Evolutionary conservation across 2,329 filamentous ascomycete species (phyloP).

Genomic region (Pseudogymnoascus sp.): DNA sequence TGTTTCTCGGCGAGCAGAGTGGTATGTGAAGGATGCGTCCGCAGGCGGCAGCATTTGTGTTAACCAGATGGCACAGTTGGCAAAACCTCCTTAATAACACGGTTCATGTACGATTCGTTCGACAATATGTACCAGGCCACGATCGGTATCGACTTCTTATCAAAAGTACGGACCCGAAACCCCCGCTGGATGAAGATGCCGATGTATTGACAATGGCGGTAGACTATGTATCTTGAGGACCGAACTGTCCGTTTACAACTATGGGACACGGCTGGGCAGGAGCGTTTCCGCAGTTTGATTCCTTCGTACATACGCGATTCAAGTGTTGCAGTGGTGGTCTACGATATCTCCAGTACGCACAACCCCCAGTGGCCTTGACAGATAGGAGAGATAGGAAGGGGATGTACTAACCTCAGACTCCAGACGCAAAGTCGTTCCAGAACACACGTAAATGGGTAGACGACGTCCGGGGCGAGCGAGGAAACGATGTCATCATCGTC

Average conservation of each 20-base stretch:
- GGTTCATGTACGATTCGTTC: slow-evolving; percentile 99
- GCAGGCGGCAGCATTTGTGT: slow-evolving; percentile 17
- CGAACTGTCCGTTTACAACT: slow-evolving; percentile 93
- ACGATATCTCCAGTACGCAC: slow-evolving; percentile 80
- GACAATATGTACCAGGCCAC: slow-evolving; percentile 99
- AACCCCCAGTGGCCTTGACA: background rate
- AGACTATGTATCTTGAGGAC: slow-evolving; percentile 99
- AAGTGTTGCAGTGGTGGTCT: slow-evolving; percentile 94
- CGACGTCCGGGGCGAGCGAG: slow-evolving; percentile 90
- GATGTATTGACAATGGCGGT: slow-evolving; percentile 9
- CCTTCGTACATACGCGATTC: slow-evolving; percentile 98
- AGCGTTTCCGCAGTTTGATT: slow-evolving; percentile 92
- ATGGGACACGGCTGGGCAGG: slow-evolving; percentile 97
- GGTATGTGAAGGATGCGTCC: slow-evolving; percentile 51
- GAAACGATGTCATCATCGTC: slow-evolving; percentile 98
- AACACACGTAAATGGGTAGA: slow-evolving; percentile 99
- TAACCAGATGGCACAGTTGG: slow-evolving; percentile 57
- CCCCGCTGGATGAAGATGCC: slow-evolving; percentile 16
- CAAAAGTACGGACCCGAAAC: slow-evolving; percentile 59
- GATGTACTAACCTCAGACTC: slow-evolving; percentile 17
- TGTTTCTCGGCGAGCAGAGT: slow-evolving; percentile 97
- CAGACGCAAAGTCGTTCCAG: slow-evolving; percentile 90
- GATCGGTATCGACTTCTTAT: slow-evolving; percentile 98
- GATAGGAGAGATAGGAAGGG: background rate
- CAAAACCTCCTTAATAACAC: slow-evolving; percentile 96